A percentile compares a stretch with the other conserved stretches of the same genome.
These are phyloP conservation scores for Dendrothele bispora DNA, from an alignment of 768 basidiomycete species.

Conservation along the genomic window DNA sequence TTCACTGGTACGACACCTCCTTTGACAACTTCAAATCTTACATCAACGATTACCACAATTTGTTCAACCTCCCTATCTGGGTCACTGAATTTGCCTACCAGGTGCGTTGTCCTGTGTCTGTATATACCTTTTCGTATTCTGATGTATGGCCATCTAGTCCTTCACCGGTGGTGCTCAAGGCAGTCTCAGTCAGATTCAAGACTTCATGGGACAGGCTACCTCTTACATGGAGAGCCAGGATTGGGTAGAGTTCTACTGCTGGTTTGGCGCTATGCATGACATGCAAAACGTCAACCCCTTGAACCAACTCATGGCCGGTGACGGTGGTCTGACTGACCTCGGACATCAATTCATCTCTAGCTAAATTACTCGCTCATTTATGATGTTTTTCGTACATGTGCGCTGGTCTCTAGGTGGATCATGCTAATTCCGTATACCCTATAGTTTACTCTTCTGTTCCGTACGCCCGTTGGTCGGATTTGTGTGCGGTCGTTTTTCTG, in stretches of 20 bases:
- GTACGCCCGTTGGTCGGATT: constrained; percentile 15
- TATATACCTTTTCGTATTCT: neutral
- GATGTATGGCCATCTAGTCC: constrained; percentile 37
- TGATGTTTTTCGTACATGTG: neutral
- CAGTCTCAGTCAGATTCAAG: constrained; percentile 35
- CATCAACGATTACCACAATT: constrained; percentile 43
- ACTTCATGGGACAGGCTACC: constrained; percentile 47
- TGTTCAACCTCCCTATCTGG: constrained; percentile 48
- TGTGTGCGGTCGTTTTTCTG: constrained; percentile 14
- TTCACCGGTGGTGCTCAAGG: constrained; percentile 51
- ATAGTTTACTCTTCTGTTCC: neutral
- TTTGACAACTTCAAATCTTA: constrained; percentile 51
- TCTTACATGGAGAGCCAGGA: constrained; percentile 43
- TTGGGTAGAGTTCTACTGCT: constrained; percentile 45
- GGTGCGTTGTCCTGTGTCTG: constrained; percentile 28
- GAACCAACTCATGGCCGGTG: constrained; percentile 50
- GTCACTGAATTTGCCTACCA: constrained; percentile 75
- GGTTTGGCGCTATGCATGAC: constrained; percentile 64
- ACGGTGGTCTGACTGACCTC: constrained; percentile 51
- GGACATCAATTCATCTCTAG: constrained; percentile 53
- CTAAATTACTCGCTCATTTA: constrained; percentile 23
- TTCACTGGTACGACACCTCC: constrained; percentile 70
- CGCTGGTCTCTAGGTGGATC: neutral
- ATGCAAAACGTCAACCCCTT: constrained; percentile 55
- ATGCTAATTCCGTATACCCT: neutral